These are phyloP conservation scores for Sequoia sempervirens DNA, from an alignment of 75 land plant genomes.

Conservation along the genomic window DNA sequence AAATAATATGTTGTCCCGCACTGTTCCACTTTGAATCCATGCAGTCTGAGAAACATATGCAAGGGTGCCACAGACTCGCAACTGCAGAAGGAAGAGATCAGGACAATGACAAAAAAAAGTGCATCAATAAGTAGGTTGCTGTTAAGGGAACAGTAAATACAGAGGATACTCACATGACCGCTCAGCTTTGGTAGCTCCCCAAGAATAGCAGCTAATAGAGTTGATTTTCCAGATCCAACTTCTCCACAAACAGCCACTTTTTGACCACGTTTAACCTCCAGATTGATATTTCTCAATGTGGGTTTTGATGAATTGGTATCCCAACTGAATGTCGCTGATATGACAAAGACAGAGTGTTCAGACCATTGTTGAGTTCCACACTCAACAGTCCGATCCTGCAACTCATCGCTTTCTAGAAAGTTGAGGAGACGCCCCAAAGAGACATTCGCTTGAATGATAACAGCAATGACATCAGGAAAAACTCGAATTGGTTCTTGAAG, in stretches of 20 bases:
- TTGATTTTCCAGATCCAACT: conserved; percentile 91
- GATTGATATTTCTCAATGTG: conserved; percentile 46
- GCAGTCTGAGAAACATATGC: conserved; percentile 37
- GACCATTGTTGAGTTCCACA: not conserved
- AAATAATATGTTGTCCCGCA: conserved; percentile 28
- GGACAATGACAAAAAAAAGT: not conserved
- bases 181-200: conserved; percentile 71
- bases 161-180: conserved; percentile 54
- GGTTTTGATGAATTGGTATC: conserved; percentile 36
- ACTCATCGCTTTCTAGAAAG: conserved; percentile 20
- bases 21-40: conserved; percentile 33
- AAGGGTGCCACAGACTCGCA: conserved; percentile 17
- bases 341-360: conserved; percentile 23
- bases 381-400: conserved; percentile 6
- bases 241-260: conserved; percentile 89
- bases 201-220: conserved; percentile 73
- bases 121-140: not conserved
- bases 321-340: conserved; percentile 57
- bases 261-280: conserved; percentile 45
- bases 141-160: not conserved
- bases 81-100: conserved; percentile 23
- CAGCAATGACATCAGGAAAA: conserved; percentile 37
- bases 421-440: conserved; percentile 14
- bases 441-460: conserved; percentile 29
- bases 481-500: conserved; percentile 37